Evolutionary conservation across 169 alveolate species (phyloP).

Genomic region (Plasmodium cynomolgi): DNA sequence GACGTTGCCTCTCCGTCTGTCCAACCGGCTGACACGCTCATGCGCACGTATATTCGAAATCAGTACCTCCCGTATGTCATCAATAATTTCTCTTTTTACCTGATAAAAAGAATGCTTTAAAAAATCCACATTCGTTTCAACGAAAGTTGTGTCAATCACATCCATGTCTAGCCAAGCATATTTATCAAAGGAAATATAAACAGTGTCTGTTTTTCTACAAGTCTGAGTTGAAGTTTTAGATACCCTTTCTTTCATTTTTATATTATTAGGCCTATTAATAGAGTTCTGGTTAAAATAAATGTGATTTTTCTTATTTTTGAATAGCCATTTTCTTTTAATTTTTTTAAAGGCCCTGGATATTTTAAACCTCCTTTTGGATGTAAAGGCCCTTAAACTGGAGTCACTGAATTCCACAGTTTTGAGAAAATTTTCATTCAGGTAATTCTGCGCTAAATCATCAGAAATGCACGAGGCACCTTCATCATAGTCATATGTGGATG

Average conservation of each 20-base stretch:
- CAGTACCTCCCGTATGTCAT: slow-evolving; percentile 89
- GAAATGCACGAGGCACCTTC: slow-evolving; percentile 45
- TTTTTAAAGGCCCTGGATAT: slow-evolving; percentile 38
- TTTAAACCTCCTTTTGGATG: slow-evolving; percentile 50
- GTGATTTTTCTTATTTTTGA: slow-evolving; percentile 13
- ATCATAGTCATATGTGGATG: slow-evolving; percentile 13
- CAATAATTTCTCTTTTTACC: slow-evolving; percentile 90
- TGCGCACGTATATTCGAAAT: slow-evolving; percentile 88
- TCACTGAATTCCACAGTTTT: slow-evolving; percentile 68
- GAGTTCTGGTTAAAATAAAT: slow-evolving; percentile 42
- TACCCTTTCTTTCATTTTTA: slow-evolving; percentile 14
- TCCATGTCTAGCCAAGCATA: slow-evolving; percentile 90
- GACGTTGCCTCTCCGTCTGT: slow-evolving; percentile 90
- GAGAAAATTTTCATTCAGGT: slow-evolving; percentile 54
- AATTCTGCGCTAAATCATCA: slow-evolving; percentile 21
- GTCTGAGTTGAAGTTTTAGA: neutral
- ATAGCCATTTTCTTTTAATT: slow-evolving; percentile 24
- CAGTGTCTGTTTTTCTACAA: slow-evolving; percentile 32
- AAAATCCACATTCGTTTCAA: slow-evolving; percentile 89
- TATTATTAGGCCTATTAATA: slow-evolving; percentile 5
- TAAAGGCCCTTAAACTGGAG: slow-evolving; percentile 64
- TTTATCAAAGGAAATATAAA: slow-evolving; percentile 71
- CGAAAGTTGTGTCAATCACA: slow-evolving; percentile 91
- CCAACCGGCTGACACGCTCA: slow-evolving; percentile 88
- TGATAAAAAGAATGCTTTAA: slow-evolving; percentile 90